Evolutionary conservation across 106 monocot species (phyloP).

Genomic region (Dendrobium nobile): DNA sequence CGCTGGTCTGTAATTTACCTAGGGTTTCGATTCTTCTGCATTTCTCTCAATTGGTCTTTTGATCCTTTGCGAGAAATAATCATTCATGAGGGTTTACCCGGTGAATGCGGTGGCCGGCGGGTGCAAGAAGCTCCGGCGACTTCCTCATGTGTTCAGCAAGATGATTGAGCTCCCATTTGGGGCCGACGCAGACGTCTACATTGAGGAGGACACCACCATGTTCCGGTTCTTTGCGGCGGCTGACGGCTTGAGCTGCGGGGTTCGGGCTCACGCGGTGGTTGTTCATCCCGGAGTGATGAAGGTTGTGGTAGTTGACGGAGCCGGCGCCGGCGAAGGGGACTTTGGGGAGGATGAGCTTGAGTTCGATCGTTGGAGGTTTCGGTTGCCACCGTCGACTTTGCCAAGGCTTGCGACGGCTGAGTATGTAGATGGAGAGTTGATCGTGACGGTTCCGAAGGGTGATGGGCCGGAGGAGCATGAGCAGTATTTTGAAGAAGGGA

Average conservation of each 20-base stretch:
- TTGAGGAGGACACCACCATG: constrained; percentile 21
- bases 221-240: constrained; percentile 35
- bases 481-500: constrained; percentile 6
- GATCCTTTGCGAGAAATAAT: background rate
- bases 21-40: background rate
- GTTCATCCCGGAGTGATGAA: constrained; percentile 53
- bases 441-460: constrained; percentile 54
- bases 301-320: constrained; percentile 26
- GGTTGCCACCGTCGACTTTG: constrained; percentile 33
- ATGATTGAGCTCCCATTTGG: constrained; percentile 58
- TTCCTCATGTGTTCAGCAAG: constrained; percentile 59
- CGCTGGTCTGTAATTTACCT: background rate
- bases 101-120: background rate
- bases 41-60: background rate
- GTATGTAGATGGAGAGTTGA: constrained; percentile 33
- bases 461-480: constrained; percentile 6
- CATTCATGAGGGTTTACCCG: constrained; percentile 7
- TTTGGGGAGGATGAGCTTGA: constrained; percentile 26
- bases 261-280: constrained; percentile 32
- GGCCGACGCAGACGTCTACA: constrained; percentile 43
- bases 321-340: background rate
- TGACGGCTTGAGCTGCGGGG: constrained; percentile 5
- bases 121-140: constrained; percentile 48
- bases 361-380: constrained; percentile 56
- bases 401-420: constrained; percentile 34